A percentile compares a stretch with the other conserved stretches of the same genome.
These are phyloP conservation scores for Mortierella sp. DNA, from an alignment of 371 early-diverging fungal species.

Conservation along the genomic window DNA sequence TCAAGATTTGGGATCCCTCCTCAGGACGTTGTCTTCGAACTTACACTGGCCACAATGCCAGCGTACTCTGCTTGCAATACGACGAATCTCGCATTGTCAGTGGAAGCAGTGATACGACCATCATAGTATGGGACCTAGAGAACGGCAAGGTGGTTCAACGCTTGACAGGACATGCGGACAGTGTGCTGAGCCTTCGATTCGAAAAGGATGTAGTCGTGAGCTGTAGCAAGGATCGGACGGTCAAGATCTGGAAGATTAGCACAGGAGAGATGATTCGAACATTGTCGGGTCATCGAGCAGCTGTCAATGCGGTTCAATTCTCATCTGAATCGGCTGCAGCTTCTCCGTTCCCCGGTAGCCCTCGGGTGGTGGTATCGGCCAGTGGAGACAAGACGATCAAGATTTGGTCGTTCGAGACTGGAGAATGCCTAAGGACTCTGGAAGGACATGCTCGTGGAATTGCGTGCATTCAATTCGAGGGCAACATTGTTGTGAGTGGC, in stretches of 20 bases:
- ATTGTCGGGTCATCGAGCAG: conserved; percentile 69
- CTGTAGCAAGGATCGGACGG: conserved; percentile 89
- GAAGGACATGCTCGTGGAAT: conserved; percentile 76
- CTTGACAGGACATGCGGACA: conserved; percentile 70
- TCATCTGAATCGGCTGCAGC: conserved; percentile 30
- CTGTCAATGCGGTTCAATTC: conserved; percentile 83
- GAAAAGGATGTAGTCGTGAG: conserved; percentile 73
- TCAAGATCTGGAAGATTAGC: conserved; percentile 80
- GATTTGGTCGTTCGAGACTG: conserved; percentile 73
- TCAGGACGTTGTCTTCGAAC: conserved; percentile 67
- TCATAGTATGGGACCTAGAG: conserved; percentile 82
- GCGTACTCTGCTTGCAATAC: conserved; percentile 87
- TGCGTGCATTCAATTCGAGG: conserved; percentile 86
- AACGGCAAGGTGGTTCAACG: conserved; percentile 71
- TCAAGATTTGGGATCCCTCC: conserved; percentile 86
- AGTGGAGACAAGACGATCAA: conserved; percentile 82
- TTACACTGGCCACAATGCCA: conserved; percentile 79
- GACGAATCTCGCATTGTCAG: conserved; percentile 79
- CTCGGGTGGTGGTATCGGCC: conserved; percentile 73
- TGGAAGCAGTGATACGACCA: conserved; percentile 84
- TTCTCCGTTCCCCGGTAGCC: conserved; percentile 45
- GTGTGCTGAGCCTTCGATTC: conserved; percentile 79
- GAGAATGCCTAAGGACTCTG: conserved; percentile 63
- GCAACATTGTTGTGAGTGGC: conserved; percentile 78
- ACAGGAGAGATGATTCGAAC: conserved; percentile 60